Evolutionary conservation across 2,329 filamentous ascomycete species (phyloP).

Genomic region (Helminthosporium solani): DNA sequence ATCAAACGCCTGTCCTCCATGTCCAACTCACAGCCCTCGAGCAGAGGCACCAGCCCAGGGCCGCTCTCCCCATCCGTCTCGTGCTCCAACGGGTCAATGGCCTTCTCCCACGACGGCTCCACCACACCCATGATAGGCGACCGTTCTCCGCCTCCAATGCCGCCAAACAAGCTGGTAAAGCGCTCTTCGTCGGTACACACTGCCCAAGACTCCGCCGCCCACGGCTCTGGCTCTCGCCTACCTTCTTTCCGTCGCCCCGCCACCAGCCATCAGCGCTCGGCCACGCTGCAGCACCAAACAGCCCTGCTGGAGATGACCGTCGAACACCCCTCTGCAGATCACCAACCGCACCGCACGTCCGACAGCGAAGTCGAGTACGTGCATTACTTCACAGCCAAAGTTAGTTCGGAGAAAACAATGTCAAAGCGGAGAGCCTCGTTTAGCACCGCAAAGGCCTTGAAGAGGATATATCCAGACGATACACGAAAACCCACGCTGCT

Average conservation of each 20-base stretch:
- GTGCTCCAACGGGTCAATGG: constrained; percentile 60
- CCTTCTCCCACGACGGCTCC: constrained; percentile 54
- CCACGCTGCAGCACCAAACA: constrained; percentile 62
- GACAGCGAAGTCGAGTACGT: constrained; percentile 37
- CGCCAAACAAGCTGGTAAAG: constrained; percentile 78
- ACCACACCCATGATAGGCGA: constrained; percentile 62
- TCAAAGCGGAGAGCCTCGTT: constrained; percentile 45
- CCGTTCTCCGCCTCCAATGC: constrained; percentile 44
- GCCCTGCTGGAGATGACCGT: constrained; percentile 32
- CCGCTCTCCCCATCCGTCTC: constrained; percentile 66
- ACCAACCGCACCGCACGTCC: neutral
- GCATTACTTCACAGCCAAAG: constrained; percentile 42
- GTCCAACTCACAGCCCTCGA: constrained; percentile 65
- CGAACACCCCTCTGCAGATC: constrained; percentile 21
- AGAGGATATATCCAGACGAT: constrained; percentile 47
- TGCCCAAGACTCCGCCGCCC: constrained; percentile 47
- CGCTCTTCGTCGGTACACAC: constrained; percentile 61
- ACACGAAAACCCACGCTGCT: constrained; percentile 52
- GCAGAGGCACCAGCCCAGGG: constrained; percentile 63
- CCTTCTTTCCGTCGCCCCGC: constrained; percentile 70
- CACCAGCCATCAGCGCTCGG: constrained; percentile 76
- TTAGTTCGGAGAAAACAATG: constrained; percentile 37
- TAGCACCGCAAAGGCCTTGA: constrained; percentile 42
- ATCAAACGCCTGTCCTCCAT: constrained; percentile 69
- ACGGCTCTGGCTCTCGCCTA: constrained; percentile 61